These are phyloP conservation scores for Blumeria hordei DNA, from an alignment of 2,329 filamentous ascomycete species.

Conservation along the genomic window DNA sequence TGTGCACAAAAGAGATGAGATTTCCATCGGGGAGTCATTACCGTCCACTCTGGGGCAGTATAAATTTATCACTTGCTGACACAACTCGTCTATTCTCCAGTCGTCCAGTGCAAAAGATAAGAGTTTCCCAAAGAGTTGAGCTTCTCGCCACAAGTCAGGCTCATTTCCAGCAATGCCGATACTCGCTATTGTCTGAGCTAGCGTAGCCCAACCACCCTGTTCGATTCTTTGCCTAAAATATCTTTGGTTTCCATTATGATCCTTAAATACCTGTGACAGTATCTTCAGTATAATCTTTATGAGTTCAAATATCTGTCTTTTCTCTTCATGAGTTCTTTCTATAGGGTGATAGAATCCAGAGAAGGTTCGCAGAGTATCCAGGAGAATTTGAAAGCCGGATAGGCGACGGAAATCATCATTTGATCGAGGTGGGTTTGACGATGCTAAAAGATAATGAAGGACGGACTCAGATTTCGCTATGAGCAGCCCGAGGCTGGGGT, in stretches of 20 bases:
- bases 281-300: conserved; percentile 50
- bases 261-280: conserved; percentile 38
- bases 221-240: conserved; percentile 63
- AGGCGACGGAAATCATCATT: conserved; percentile 71
- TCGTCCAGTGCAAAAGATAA: conserved; percentile 63
- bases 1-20: too few species aligned
- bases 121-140: conserved; percentile 60
- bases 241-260: conserved; percentile 64
- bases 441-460: conserved; percentile 17
- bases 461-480: conserved; percentile 13
- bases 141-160: conserved; percentile 40
- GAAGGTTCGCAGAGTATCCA: conserved; percentile 44
- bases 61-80: conserved; percentile 21
- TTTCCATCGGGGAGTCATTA: conserved; percentile 12
- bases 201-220: conserved; percentile 51
- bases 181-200: conserved; percentile 49
- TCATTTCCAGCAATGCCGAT: conserved; percentile 40
- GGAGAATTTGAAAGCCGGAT: conserved; percentile 50
- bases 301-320: conserved; percentile 39
- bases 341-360: conserved; percentile 54
- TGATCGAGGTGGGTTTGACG: conserved; percentile 21
- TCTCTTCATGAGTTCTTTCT: conserved; percentile 35
- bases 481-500: conserved; percentile 15
- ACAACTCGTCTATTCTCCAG: conserved; percentile 46
- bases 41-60: conserved; percentile 16